These are phyloP conservation scores for Leptographium radiaticola DNA, from an alignment of 2,329 filamentous ascomycete genomes.

Conservation along the genomic window DNA sequence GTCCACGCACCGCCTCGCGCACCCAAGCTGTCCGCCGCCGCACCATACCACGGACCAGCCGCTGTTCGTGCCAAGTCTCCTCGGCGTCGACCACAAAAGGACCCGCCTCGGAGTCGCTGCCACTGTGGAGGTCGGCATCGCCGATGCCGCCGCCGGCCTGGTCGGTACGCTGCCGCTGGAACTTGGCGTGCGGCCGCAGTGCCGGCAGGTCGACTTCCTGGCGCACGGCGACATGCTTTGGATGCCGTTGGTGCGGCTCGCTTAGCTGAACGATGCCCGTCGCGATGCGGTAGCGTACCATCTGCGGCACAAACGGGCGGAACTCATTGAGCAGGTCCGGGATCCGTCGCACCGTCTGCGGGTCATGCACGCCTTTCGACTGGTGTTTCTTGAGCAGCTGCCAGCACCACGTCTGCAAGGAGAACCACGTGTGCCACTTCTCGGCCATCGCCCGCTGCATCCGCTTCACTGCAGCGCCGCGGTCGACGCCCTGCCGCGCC, in stretches of 20 bases:
- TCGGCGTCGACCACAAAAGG: neutral
- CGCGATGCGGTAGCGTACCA: conserved; percentile 21
- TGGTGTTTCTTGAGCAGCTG: conserved; percentile 12
- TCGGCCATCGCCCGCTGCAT: conserved; percentile 16
- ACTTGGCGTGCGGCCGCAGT: conserved; percentile 1
- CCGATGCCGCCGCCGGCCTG: neutral
- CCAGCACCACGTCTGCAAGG: conserved; percentile 17
- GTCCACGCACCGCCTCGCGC: neutral
- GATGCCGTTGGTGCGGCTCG: conserved; percentile 8
- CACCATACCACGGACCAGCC: neutral
- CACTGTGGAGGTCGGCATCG: neutral
- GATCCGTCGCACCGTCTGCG: conserved; percentile 13
- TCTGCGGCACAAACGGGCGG: conserved; percentile 27
- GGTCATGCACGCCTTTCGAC: conserved; percentile 6
- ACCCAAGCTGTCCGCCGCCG: neutral
- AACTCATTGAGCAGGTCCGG: conserved; percentile 35
- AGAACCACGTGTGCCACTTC: conserved; percentile 20
- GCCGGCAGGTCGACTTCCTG: conserved; percentile 3
- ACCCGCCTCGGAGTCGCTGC: neutral
- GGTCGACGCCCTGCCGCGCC: conserved; percentile 12
- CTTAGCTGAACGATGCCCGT: conserved; percentile 26
- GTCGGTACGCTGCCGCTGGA: neutral
- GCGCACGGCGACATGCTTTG: neutral
- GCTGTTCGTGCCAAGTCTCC: neutral
- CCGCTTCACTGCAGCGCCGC: conserved; percentile 7